Conservation (phyloP, 352 stramenopile genomes). For the Phytophthora lateralis region DNA sequence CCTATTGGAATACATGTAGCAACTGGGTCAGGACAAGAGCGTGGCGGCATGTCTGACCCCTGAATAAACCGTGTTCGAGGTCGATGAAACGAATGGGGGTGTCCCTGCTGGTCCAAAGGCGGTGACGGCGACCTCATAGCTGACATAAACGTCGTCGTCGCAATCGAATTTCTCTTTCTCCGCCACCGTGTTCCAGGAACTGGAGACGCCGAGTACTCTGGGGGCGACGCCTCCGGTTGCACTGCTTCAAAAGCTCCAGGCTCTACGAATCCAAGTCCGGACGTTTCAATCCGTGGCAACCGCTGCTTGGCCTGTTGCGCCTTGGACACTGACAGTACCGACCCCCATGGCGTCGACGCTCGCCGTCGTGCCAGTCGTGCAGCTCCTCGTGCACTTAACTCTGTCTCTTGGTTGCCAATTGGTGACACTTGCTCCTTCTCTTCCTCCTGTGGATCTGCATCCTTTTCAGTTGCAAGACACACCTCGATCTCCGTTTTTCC, state of each 20-base stretch:
- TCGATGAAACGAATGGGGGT: constrained; percentile 34
- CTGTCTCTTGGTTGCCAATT: constrained; percentile 16
- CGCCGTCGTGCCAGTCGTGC: constrained; percentile 17
- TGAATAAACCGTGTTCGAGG: constrained; percentile 26
- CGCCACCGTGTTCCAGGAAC: constrained; percentile 48
- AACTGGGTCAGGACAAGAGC: constrained; percentile 10
- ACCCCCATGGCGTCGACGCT: constrained; percentile 22
- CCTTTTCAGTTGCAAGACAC: constrained; percentile 25
- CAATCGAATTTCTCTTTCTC: constrained; percentile 60
- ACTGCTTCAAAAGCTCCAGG: background rate
- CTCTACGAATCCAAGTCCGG: constrained; percentile 19
- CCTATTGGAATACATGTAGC: background rate
- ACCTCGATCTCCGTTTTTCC: constrained; percentile 63
- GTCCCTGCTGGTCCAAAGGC: constrained; percentile 15
- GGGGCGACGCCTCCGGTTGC: constrained; percentile 25
- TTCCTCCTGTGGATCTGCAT: constrained; percentile 10
- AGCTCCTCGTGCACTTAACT: constrained; percentile 8
- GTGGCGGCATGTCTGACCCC: constrained; percentile 9
- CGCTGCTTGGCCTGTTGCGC: constrained; percentile 25
- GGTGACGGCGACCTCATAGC: constrained; percentile 25
- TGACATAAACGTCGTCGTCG: constrained; percentile 32
- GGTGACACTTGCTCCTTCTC: constrained; percentile 16
- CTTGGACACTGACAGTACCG: constrained; percentile 3
- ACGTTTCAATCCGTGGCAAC: constrained; percentile 43
- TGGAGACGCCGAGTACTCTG: constrained; percentile 67